Evolutionary conservation across 805 yeast genomes (phyloP), one percentile per base, ranked within the genome.

Genomic region (Suhomyces emberorum): DNA sequence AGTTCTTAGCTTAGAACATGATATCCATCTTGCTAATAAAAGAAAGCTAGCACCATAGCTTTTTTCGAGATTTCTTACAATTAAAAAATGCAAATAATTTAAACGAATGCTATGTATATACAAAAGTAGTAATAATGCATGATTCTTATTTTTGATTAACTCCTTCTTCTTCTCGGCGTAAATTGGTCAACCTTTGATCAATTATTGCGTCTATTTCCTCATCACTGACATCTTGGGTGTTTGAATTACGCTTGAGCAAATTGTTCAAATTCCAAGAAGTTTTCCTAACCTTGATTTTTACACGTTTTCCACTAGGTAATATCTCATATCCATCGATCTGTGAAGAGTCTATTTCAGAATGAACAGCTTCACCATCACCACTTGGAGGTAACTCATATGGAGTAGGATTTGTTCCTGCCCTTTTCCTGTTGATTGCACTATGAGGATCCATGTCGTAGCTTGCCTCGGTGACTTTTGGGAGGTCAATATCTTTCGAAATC

Each of bases 221-320:
- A 7, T 66, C 72, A 4, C 48, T 38, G 8, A 34, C 44, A 8
- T 51, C 49, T 16, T 28, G 37, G 7, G 43, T 23, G 2, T 33
- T 47, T 17, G 48, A 43, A 19, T 54, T 61, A 35, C 68, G 59
- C 31, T 65, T 59, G 23, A 75, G 52, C 39, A 65, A 64, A 37
- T 66, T 71, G 3, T 63, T 63, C 1, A 70, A 27, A 32, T 50
- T 62, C 36, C 58, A 48, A 18, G 48, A 44, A 4, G 39, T 46
- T 27, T 51, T 42, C 35, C 46, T 46, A 23, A 31, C 41, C 30
- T 46, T 57, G 52, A 63, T 55, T 62, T 70, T 73, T 15, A 84
- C 66, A 11, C 77, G 60, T 43, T 81, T 76, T 24, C 95, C 95
- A 54, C 89, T 81, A 1, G 95, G 95, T 39, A 85, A 66, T 30